Percentiles rank a stretch among this genome's conserved stretches.
phyloP scores from a whole-genome alignment of 139 green algal species.

The Chlamydomonas applanata region DNA sequence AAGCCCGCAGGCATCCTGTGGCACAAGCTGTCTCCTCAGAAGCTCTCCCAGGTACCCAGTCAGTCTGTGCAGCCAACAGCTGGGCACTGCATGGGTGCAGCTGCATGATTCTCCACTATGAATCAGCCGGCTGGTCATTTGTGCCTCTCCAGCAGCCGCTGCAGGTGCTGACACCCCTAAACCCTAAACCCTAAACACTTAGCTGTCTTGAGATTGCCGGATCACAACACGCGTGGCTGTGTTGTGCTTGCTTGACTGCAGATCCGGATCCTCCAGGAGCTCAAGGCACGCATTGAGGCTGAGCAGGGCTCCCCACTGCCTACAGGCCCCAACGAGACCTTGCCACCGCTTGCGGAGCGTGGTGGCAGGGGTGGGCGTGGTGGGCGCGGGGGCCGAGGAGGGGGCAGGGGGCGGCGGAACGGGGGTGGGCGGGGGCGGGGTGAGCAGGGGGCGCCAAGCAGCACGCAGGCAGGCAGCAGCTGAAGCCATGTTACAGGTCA shows the following conservation, averaged over 20 bases:
- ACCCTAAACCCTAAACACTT: too few species aligned
- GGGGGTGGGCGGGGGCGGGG: too few species aligned
- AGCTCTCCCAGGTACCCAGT: slow-evolving; percentile 36
- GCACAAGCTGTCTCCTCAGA: slow-evolving; percentile 59
- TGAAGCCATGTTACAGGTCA: too few species aligned
- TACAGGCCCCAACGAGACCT: slow-evolving; percentile 41
- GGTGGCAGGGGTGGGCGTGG: background rate
- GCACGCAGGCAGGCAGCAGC: too few species aligned
- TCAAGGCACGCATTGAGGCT: slow-evolving; percentile 62
- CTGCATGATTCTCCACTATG: too few species aligned
- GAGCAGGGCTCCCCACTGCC: slow-evolving; percentile 52
- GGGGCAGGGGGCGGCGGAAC: background rate
- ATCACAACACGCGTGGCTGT: too few species aligned
- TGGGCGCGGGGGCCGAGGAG: background rate
- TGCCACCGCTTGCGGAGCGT: slow-evolving; percentile 42
- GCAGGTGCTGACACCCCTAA: too few species aligned
- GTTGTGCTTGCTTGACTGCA: slow-evolving; percentile 2
- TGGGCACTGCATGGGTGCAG: too few species aligned
- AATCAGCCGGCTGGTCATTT: too few species aligned
- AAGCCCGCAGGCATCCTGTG: slow-evolving; percentile 75
- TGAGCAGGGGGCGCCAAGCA: too few species aligned
- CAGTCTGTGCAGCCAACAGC: background rate
- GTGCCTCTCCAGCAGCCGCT: too few species aligned
- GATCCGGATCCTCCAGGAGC: slow-evolving; percentile 61
- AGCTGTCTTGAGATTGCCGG: too few species aligned